Base-by-base conservation (phyloP, 495 filamentous ascomycete species). In the Podospora pseudoanserina region DNA sequence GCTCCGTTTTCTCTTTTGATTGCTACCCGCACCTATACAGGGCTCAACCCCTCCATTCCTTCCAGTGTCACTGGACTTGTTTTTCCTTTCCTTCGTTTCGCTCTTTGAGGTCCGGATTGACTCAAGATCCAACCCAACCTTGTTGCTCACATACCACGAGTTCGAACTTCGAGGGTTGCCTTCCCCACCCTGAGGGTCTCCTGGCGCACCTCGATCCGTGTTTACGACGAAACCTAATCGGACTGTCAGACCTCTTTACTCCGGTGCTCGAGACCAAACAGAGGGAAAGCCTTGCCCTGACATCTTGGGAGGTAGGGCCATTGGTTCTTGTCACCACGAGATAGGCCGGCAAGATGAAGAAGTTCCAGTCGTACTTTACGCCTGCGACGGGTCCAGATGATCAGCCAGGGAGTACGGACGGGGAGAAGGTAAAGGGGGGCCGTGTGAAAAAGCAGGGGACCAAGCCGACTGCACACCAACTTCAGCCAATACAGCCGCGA, bases 321-420 rank as follows among this genome's bases (percentile, higher is more conserved):
- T 49, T 49, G 13, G 13, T 13, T 49, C 55, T 19, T 63, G 67
- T 61, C 65, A 62, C 67, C 64, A 65, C 39, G 39, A 49, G 39
- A 49, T 13, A 49, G 39, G 39, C 27, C 66, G 55, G n/a, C 66
- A 68, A 49, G 9, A 76, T 74, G 74, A 76, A 72, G 62, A 68
- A 71, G 55, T 69, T 74, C 56, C 64, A 68, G 65, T 70, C 70
- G 53, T 76, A 76, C 63, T 69, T 72, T 65, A 70, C 70, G 4
- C 72, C 70, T 65, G 68, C 70, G 1, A 70, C 70, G 23, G 20
- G 60, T 59, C 67, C 39, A 60, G 59, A 64, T 27, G 9, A 65
- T n/a, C 55, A 65, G 30, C 15, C 9, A 23, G 39, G 26, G 2
- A 54, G 20, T 15, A 61, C 27, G n/a, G 53, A 66, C 28, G 70